Conservation (phyloP, 495 filamentous ascomycete species). For the Penicillium nucicola region DNA sequence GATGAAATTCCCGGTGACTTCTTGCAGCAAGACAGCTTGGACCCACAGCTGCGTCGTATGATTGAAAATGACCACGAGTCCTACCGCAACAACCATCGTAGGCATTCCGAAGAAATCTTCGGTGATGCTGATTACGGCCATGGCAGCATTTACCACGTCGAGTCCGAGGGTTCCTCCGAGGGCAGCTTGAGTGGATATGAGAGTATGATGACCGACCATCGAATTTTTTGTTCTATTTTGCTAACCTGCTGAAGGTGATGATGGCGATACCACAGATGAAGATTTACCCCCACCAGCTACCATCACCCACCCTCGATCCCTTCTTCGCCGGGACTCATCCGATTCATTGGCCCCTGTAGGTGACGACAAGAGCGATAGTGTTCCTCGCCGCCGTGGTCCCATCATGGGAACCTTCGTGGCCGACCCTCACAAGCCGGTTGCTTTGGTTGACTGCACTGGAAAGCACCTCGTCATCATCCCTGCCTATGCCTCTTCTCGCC, state of each 20-base stretch:
- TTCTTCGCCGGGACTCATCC: slow-evolving; percentile 53
- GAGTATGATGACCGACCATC: slow-evolving; percentile 48
- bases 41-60: slow-evolving; percentile 65
- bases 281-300: slow-evolving; percentile 60
- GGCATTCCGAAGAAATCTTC: slow-evolving; percentile 43
- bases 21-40: slow-evolving; percentile 65
- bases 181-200: slow-evolving; percentile 73
- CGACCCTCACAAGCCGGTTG: slow-evolving; percentile 66
- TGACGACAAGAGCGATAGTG: slow-evolving; percentile 51
- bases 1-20: slow-evolving; percentile 70
- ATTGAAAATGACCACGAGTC: slow-evolving; percentile 61
- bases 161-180: slow-evolving; percentile 51
- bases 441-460: slow-evolving; percentile 64
- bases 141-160: slow-evolving; percentile 49
- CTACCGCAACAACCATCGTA: slow-evolving; percentile 36
- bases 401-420: slow-evolving; percentile 52
- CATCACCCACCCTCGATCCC: slow-evolving; percentile 52
- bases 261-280: slow-evolving; percentile 83
- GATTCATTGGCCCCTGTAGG: slow-evolving; percentile 40
- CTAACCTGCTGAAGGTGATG: slow-evolving; percentile 67
- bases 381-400: slow-evolving; percentile 53
- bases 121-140: slow-evolving; percentile 44
- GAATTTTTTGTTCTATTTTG: slow-evolving; percentile 20
- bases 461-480: slow-evolving; percentile 69
- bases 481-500: slow-evolving; percentile 46